Evolutionary conservation across 108 stramenopile genomes (phyloP), one percentile per base, ranked within the genome.

Genomic region (Epithemia pelagica): DNA sequence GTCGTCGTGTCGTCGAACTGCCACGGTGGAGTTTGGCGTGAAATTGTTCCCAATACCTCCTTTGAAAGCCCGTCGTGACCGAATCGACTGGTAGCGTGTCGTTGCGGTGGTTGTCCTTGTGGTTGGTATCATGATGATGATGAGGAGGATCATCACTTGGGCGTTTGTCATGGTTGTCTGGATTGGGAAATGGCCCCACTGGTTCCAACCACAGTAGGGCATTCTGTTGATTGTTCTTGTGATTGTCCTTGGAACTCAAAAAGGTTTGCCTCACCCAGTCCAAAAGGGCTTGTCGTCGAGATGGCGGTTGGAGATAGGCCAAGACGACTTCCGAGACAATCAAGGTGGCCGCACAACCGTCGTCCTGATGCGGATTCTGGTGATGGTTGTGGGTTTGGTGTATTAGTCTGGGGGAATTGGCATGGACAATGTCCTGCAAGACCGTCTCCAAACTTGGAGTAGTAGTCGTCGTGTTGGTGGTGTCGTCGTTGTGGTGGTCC

Each of bases 321-420:
- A 92, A 58, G 10, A 92, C 87, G 20, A 92, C 72, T 56, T 92
- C 90, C 1, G 86, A 85, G 26, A 88, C 23, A 22, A 88, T 73
- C 29, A 92, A 68, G 21, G 87, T 85, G 21, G 87, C 80, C 31
- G 62, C 59, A 18, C 51, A 66, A 37, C 68, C 0, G 54, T 82
- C 21, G 23, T 52, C 54, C 24, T 18, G 21, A 46, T 22, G 0
- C 28, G 62, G 15, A 59, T 15, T 59, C 15, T 64, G 3, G 23
- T 22, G 22, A 52, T 32, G 61, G 1, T 32, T 28, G n/a, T 64
- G 0, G 18, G 23, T 66, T 2, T 64, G 23, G 20, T 37, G 63
- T 3, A 64, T n/a, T n/a, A n/a, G 32, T 64, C 63, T 2, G 63
- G 10, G 3, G 32, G 24, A 22, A 64, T 52, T 52, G 52, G 52